Evolutionary conservation across 345 rosid species (phyloP).

Genomic region (Gossypium stocksii): DNA sequence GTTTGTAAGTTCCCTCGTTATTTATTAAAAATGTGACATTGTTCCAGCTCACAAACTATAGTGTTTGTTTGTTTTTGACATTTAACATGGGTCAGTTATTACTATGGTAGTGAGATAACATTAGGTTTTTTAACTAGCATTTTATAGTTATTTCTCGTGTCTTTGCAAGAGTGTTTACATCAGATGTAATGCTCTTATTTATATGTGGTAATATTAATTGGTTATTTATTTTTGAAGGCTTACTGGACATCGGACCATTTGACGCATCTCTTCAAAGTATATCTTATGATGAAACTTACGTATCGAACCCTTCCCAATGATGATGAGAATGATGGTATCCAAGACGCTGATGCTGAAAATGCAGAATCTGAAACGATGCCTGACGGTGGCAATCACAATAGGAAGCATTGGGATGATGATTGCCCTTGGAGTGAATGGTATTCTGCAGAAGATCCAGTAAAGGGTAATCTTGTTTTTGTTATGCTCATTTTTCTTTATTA

Average conservation of each 20-base stretch:
- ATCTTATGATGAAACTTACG: constrained; percentile 78
- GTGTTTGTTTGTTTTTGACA: not conserved
- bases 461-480: constrained; percentile 45
- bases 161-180: not conserved
- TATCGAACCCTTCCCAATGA: constrained; percentile 67
- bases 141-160: not conserved
- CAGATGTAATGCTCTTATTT: not conserved
- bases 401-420: constrained; percentile 85
- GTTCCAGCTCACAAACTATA: not conserved
- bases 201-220: not conserved
- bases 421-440: constrained; percentile 99
- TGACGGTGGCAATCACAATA: constrained; percentile 42
- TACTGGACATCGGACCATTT: constrained; percentile 70
- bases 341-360: constrained; percentile 45
- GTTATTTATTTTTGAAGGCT: constrained; percentile 50
- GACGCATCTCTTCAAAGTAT: constrained; percentile 60
- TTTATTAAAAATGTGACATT: not conserved
- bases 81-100: not conserved
- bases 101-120: not conserved
- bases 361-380: constrained; percentile 41
- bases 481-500: not conserved
- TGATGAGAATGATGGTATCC: constrained; percentile 52
- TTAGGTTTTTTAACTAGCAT: not conserved
- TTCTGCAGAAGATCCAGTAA: constrained; percentile 91
- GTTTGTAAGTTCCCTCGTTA: constrained; percentile 60